These are phyloP conservation scores for Planoprotostelium fungivorum DNA, from an alignment of 78 protist species.

Conservation along the genomic window DNA sequence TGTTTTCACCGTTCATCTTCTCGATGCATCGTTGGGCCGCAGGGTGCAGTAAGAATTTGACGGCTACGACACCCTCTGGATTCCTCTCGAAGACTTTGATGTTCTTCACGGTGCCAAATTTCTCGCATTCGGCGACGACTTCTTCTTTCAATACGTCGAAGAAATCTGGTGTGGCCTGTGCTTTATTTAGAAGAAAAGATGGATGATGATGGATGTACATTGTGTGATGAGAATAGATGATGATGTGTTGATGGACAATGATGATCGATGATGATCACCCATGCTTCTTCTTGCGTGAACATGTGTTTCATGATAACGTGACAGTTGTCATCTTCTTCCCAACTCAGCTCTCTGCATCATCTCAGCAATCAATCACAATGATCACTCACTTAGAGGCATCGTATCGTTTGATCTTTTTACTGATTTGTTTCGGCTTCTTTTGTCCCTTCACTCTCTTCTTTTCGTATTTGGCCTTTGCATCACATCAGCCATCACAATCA, in stretches of 20 bases:
- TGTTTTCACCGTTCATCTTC: constrained; percentile 25
- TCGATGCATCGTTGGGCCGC: constrained; percentile 52
- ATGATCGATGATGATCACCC: neutral
- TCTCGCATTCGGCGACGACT: constrained; percentile 32
- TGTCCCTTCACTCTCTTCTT: neutral
- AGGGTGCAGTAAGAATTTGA: constrained; percentile 42
- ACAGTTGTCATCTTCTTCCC: constrained; percentile 3
- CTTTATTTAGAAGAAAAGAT: neutral
- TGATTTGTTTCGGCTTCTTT: neutral
- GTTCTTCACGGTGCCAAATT: constrained; percentile 45
- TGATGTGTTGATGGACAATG: neutral
- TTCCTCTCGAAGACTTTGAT: constrained; percentile 37
- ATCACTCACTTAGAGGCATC: neutral
- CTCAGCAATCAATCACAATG: neutral
- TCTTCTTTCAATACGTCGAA: constrained; percentile 44
- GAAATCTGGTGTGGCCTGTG: constrained; percentile 26
- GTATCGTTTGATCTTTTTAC: neutral
- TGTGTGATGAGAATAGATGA: neutral
- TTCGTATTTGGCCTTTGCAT: neutral
- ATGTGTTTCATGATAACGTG: constrained; percentile 7
- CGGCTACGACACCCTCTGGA: constrained; percentile 60
- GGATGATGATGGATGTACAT: neutral
- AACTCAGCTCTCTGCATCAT: neutral
- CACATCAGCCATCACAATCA: neutral
- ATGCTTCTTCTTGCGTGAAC: constrained; percentile 10